Conservation (phyloP, 2,329 filamentous ascomycete genomes). For the Ceratocystis diversiconidia region DNA sequence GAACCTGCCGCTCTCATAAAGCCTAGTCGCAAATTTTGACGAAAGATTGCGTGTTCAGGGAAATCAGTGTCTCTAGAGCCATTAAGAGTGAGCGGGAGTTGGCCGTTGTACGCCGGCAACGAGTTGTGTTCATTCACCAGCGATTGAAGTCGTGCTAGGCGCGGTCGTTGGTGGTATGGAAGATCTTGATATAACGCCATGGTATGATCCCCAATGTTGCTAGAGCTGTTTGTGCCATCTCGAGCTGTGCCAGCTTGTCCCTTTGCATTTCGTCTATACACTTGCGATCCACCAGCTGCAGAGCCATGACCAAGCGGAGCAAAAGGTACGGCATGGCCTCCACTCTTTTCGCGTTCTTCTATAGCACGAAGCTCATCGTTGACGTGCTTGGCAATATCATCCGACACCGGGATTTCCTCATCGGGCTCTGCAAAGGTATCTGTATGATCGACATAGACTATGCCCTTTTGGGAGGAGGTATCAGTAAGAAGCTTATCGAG, state of each 20-base stretch:
- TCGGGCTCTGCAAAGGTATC: slow-evolving; percentile 17
- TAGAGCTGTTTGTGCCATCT: neutral
- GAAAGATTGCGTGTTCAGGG: slow-evolving; percentile 6
- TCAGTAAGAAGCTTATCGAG: slow-evolving; percentile 34
- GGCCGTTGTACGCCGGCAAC: slow-evolving; percentile 4
- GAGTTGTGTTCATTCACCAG: slow-evolving; percentile 8
- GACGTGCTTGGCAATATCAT: slow-evolving; percentile 7
- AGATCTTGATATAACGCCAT: neutral
- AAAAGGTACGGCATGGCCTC: neutral
- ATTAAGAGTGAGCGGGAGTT: neutral
- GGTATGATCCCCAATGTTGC: neutral
- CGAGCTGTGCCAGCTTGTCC: neutral
- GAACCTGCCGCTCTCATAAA: neutral
- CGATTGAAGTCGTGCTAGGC: neutral
- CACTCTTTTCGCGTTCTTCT: slow-evolving; percentile 9
- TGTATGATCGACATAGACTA: slow-evolving; percentile 14
- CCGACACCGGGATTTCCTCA: slow-evolving; percentile 8
- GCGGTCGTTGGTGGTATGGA: slow-evolving; percentile 3
- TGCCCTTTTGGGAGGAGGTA: neutral
- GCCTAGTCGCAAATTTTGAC: neutral
- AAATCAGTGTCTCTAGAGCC: slow-evolving; percentile 1
- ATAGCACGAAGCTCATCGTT: slow-evolving; percentile 7
- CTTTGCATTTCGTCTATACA: neutral
- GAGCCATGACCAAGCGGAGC: neutral
- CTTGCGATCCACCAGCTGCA: neutral